These are phyloP conservation scores for Penicillium bialowiezense DNA, from an alignment of 495 filamentous ascomycete genomes.

Conservation along the genomic window DNA sequence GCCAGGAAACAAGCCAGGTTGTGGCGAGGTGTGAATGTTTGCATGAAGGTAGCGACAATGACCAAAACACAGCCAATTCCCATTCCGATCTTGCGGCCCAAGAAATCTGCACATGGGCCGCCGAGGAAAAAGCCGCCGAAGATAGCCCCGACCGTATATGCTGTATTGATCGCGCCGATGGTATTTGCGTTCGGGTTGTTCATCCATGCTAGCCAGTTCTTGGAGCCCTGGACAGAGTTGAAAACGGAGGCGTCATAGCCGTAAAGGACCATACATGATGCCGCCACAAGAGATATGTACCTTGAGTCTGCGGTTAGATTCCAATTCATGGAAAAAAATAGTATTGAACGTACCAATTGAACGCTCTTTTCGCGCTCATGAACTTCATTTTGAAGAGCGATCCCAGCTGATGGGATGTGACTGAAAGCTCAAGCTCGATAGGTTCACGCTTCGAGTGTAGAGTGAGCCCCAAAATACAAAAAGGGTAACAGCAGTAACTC, in stretches of 20 bases:
- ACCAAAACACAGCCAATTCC: conserved; percentile 53
- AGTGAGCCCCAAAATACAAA: neutral
- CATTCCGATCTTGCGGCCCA: conserved; percentile 59
- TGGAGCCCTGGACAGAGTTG: conserved; percentile 59
- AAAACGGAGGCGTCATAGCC: conserved; percentile 66
- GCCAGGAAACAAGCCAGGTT: conserved; percentile 59
- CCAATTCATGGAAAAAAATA: neutral
- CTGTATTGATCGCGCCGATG: conserved; percentile 58
- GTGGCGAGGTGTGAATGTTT: conserved; percentile 53
- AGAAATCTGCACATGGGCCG: conserved; percentile 53
- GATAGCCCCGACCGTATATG: conserved; percentile 63
- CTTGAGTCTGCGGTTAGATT: conserved; percentile 23
- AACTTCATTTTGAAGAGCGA: conserved; percentile 12
- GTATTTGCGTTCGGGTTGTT: conserved; percentile 47
- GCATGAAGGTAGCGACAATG: conserved; percentile 61
- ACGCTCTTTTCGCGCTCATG: conserved; percentile 34
- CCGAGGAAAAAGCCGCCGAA: conserved; percentile 60
- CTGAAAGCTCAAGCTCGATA: neutral
- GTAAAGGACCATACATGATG: conserved; percentile 66
- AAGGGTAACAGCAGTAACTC: neutral
- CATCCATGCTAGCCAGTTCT: conserved; percentile 60
- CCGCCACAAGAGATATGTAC: conserved; percentile 61
- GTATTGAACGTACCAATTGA: conserved; percentile 30
- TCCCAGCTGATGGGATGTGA: neutral
- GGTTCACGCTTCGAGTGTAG: neutral